These are phyloP conservation scores for Rhodotorula sp. DNA, from an alignment of 1,284 basidiomycete genomes.

Conservation along the genomic window DNA sequence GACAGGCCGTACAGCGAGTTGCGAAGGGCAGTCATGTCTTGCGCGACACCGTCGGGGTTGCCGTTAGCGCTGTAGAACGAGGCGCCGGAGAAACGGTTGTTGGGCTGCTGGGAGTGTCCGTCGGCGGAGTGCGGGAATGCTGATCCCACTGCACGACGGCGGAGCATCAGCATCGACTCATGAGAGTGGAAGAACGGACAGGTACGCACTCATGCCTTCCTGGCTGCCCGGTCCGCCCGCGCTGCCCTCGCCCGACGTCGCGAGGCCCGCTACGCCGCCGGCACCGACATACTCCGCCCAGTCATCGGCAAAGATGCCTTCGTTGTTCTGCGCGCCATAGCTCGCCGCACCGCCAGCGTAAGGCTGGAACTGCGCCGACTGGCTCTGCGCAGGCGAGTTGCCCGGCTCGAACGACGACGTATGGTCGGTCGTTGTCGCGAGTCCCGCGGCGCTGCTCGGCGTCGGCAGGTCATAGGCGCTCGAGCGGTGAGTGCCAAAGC, in stretches of 20 bases:
- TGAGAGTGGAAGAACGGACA: not conserved
- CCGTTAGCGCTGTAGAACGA: constrained; percentile 2
- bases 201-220: constrained; percentile 25
- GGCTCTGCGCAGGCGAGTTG: constrained; percentile 18
- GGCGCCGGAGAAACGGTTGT: constrained; percentile 14
- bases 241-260: constrained; percentile 2
- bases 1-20: constrained; percentile 13
- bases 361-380: not conserved
- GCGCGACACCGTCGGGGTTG: constrained; percentile 2
- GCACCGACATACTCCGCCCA: constrained; percentile 25
- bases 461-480: constrained; percentile 7
- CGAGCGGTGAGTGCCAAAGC: constrained; percentile 1
- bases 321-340: constrained; percentile 19
- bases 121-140: constrained; percentile 11
- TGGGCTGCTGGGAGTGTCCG: constrained; percentile 2
- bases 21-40: constrained; percentile 8
- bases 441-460: not conserved
- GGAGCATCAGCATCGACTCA: not conserved
- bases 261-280: not conserved
- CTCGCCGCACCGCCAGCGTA: not conserved
- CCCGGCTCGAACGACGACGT: constrained; percentile 3
- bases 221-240: constrained; percentile 2
- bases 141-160: not conserved
- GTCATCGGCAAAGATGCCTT: constrained; percentile 21
- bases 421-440: not conserved